Conservation (phyloP, 768 basidiomycete genomes). For the Podaxis sp. region DNA sequence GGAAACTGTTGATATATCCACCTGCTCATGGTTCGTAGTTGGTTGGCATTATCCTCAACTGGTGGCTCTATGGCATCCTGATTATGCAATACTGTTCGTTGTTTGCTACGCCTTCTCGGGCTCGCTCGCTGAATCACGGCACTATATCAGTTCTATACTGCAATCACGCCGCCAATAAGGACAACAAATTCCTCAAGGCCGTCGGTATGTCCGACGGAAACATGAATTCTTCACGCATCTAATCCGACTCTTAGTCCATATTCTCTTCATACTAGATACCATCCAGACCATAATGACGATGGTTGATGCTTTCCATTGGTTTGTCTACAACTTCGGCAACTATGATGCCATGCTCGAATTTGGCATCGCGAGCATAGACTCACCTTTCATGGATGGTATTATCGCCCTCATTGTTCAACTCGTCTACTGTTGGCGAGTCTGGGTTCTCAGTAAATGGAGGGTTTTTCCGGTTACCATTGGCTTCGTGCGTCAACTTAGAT, state of each 20-base stretch:
- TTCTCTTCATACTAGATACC: slow-evolving; percentile 8
- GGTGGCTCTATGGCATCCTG: slow-evolving; percentile 15
- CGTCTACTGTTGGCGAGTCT: slow-evolving; percentile 11
- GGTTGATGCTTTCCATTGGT: slow-evolving; percentile 9
- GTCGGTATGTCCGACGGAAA: neutral
- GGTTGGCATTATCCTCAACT: slow-evolving; percentile 10
- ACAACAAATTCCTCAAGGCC: neutral
- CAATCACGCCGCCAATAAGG: neutral
- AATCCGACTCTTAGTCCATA: neutral
- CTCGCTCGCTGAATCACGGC: neutral
- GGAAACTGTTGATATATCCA: neutral
- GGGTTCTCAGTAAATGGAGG: neutral
- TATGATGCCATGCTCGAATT: neutral
- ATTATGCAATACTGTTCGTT: slow-evolving; percentile 14
- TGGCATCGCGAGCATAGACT: neutral
- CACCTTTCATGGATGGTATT: slow-evolving; percentile 5
- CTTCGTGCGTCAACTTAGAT: neutral
- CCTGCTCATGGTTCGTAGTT: neutral
- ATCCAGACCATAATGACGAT: slow-evolving; percentile 11
- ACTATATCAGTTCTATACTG: neutral
- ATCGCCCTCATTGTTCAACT: slow-evolving; percentile 6
- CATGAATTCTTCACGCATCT: neutral
- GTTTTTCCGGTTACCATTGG: neutral
- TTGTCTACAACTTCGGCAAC: slow-evolving; percentile 7
- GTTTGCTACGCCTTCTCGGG: neutral